Base-by-base conservation (phyloP, 495 filamentous ascomycete genomes). In the Parmelia sp. region DNA sequence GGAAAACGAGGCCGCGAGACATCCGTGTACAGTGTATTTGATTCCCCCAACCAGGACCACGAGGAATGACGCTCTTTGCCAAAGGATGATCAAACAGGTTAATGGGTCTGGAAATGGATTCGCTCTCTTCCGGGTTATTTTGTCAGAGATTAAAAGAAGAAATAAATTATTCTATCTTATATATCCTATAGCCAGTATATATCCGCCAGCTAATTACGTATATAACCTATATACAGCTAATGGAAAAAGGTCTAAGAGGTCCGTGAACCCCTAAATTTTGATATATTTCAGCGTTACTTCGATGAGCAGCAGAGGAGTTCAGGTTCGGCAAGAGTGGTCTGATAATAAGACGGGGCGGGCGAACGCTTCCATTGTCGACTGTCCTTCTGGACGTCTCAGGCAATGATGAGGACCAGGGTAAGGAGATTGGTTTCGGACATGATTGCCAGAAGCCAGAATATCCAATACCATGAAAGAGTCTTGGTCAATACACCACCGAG, bases 351-450 rank as follows among this genome's bases (percentile, higher is more conserved):
- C 27, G 47, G 47, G 47, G 3, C 6, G 47, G 47, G 47, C 10
- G 47, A 2, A 73, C 59, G 12, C 71, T 75, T n/a, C 88, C 88
- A 71, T 91, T 87, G 0, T 85, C 87, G 1, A 91, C 88, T 5
- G 90, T 80, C 23, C 84, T 86, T 10, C 88, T 78, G 39, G 75
- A 77, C 0, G 78, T 78, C 58, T 82, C 79, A 6, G 72, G 75
- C n/a, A 1, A 80, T 62, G 51, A 79, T 67, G 5, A 77, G 37
- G 1, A 67, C 17, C 0, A 77, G 67, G 4, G 69, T 9, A 36
- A 74, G 7, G 11, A 73, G 63, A 44, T 74, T 70, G 3, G 47
- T 59, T 4, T 69, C 72, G 19, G 74, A 69, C 33, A 77, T 62
- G 59, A 80, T 76, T 33, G 73, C 71, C 15, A 82, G 65, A 57